phyloP scores from a whole-genome alignment of 495 filamentous ascomycete species.

The Letharia columbiana region DNA sequence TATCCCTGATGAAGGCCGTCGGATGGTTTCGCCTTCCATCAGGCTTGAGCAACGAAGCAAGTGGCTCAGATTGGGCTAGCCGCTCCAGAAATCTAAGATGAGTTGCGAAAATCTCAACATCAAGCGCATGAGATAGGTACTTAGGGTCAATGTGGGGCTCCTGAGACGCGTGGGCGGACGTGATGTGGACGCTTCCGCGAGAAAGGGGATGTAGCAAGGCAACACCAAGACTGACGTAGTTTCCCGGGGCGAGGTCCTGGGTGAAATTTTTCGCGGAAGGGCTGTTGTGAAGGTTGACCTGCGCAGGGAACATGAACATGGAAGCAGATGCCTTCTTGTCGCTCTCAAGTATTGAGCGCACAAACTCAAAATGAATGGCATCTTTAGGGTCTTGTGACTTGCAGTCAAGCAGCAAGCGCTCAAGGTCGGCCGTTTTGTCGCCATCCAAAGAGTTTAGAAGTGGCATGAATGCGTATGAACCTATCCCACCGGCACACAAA shows the following conservation, averaged over 20 bases:
- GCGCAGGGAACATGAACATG: slow-evolving; percentile 15
- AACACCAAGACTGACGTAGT: slow-evolving; percentile 22
- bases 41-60: slow-evolving; percentile 18
- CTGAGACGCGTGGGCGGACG: slow-evolving; percentile 3
- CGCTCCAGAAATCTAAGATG: slow-evolving; percentile 12
- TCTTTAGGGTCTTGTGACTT: slow-evolving; percentile 1
- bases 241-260: slow-evolving; percentile 13
- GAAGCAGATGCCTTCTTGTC: neutral
- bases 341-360: too few relatives aligned
- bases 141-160: slow-evolving; percentile 26
- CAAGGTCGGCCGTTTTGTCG: too few relatives aligned
- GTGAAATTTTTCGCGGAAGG: neutral
- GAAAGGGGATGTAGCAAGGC: slow-evolving; percentile 26
- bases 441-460: too few relatives aligned
- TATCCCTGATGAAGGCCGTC: slow-evolving; percentile 16
- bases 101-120: slow-evolving; percentile 24
- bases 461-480: slow-evolving; percentile 3
- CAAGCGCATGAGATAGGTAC: slow-evolving; percentile 29
- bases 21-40: slow-evolving; percentile 1
- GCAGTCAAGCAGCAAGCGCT: too few relatives aligned
- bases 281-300: neutral
- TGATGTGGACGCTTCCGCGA: slow-evolving; percentile 28
- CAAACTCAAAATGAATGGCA: neutral
- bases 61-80: slow-evolving; percentile 12
- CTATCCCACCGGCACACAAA: slow-evolving; percentile 15